Evolutionary conservation across 257 asterid genomes (phyloP), one percentile per base, ranked within the genome.

Genomic region (Ophiorrhiza pumila): DNA sequence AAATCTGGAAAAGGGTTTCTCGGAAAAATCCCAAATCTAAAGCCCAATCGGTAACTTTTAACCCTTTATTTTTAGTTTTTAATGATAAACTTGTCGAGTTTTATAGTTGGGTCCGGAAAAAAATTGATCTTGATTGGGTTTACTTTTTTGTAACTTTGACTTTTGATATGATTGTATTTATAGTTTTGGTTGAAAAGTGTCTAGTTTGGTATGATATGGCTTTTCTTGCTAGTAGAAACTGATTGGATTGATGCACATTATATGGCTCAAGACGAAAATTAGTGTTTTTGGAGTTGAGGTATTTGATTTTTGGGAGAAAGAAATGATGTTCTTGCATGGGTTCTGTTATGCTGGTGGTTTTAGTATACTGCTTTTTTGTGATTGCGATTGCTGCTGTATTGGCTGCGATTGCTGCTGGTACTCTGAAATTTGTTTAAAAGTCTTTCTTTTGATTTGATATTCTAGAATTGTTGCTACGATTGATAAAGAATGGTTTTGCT

Each of bases 1-100:
- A 43, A 2, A 22, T 41, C 69, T 64, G 50, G 69, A 64, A n/a
- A 64, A 64, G 52, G 68, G 45, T 63, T 63, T n/a, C 31, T 49
- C 27, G 29, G 52, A n/a, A 9, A 64, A 64, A 64, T 64, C 69
- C 10, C 39, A 53, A 53, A 25, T 41, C 29, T 50, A 62, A 35
- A 17, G 15, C 23, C 42, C 65, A n/a, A 11, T 3, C 15, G 68
- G 68, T 60, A n/a, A 60, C n/a, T n/a, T 60, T n/a, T 6, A 32
- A 15, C 66, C 1, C 15, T 60, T 60, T 37, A 13, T 46, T 20
- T 15, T 14, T 46, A 18, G 12, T 46, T 1, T 13, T 46, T 49
- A n/a, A n/a, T n/a, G n/a, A n/a, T n/a, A n/a, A 14, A 14, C 55
- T n/a, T 49, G 9, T 7, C 13, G 7, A 45, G 50, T 49, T 18